These are phyloP conservation scores for Cercospora citrullina DNA, from an alignment of 2,329 filamentous ascomycete species.

Conservation along the genomic window DNA sequence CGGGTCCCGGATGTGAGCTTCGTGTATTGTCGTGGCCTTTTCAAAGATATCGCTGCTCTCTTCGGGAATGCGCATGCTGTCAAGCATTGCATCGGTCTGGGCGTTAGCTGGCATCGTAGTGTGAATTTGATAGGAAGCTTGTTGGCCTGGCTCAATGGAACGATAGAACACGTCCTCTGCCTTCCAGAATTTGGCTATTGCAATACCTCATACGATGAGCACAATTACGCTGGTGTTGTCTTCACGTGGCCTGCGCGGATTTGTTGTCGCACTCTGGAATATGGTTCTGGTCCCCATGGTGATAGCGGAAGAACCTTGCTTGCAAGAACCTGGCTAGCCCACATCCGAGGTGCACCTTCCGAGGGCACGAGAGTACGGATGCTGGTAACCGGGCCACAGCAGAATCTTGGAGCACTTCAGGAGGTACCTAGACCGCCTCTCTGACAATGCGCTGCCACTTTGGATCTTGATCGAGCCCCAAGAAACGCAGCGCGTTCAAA, in stretches of 20 bases:
- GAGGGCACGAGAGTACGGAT: background rate
- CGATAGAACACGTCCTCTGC: background rate
- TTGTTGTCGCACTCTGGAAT: background rate
- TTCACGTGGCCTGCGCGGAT: background rate
- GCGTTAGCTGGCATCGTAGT: background rate
- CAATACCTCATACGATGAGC: background rate
- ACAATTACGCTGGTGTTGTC: background rate
- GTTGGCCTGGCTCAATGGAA: background rate
- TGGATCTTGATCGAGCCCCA: slow-evolving; percentile 10
- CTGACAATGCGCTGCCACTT: slow-evolving; percentile 6
- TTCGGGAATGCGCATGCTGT: slow-evolving; percentile 6
- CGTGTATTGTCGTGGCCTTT: background rate
- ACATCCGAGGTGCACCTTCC: slow-evolving; percentile 16
- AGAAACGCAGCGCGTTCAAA: slow-evolving; percentile 13
- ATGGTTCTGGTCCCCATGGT: background rate
- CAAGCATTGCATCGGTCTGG: background rate
- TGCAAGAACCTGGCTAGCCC: background rate
- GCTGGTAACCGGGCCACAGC: background rate
- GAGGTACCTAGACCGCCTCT: background rate
- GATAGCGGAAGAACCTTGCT: background rate
- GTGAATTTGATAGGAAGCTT: background rate
- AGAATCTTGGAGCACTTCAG: background rate
- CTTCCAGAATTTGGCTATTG: background rate
- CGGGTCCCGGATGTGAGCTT: background rate
- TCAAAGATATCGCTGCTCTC: background rate